Base-by-base conservation (phyloP, 1,139 yeast species). In the Pichia sp. region DNA sequence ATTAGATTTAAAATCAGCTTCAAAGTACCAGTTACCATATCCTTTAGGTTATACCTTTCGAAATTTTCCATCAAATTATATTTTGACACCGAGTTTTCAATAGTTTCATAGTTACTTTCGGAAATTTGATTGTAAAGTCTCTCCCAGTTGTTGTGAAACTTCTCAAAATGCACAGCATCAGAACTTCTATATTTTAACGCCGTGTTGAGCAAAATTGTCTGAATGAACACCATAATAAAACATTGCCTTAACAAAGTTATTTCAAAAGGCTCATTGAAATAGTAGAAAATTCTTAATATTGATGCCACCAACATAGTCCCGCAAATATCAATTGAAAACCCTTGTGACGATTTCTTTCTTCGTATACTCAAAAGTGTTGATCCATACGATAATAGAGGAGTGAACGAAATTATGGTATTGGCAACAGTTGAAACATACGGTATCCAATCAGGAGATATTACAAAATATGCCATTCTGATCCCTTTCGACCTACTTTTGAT, bases 281-380 rank as follows among this genome's bases (percentile, higher is more conserved):
- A 88, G 66, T 85, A 88, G 45, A 79, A 77, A 27, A 88, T 79
- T 51, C 95, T 71, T 38, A 87, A 65, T 4, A 81, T 76, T 41
- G 87, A 77, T 1, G 95, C 84, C 55, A 86, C 71, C 49, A 88
- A 63, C 95, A 88, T 87, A 9, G 95, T 85, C 16, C 90, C 92
- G 64, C 96, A 88, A 11, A 88, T 84, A 62, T 88, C 97, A 27
- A 87, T 70, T 6, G 94, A 81, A 59, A 87, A 87, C 31, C 97
- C 97, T 33, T 75, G 71, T 2, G 92, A 76, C 1, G 88, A 73
- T 58, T 78, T 69, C 38, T 76, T 74, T 42, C 72, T 68, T 54
- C 79, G 73, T 16, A 88, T 86, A 50, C 85, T 73, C 45, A 78
- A 68, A 38, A 88, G 76, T 0, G 96, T 86, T 28, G 94, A 77